These are phyloP conservation scores for Vaccinium macrocarpon DNA, from an alignment of 148 eudicot genomes.

Conservation along the genomic window DNA sequence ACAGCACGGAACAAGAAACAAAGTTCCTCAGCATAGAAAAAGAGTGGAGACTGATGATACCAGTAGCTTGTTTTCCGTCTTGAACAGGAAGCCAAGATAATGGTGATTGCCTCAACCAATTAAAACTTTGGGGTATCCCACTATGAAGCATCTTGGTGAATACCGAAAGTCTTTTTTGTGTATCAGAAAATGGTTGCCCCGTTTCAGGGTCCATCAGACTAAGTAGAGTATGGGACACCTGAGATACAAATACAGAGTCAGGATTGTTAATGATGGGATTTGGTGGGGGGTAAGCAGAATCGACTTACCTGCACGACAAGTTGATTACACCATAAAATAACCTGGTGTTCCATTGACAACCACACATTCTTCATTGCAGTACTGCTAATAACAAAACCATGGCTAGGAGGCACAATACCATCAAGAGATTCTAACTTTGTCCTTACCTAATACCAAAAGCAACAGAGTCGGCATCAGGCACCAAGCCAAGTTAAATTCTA, in stretches of 20 bases:
- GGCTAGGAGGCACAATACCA: slow-evolving; percentile 86
- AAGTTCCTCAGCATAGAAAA: not conserved
- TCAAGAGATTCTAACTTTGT: slow-evolving; percentile 83
- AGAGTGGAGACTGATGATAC: slow-evolving; percentile 34
- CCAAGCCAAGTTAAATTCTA: not conserved
- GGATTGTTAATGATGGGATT: slow-evolving; percentile 3
- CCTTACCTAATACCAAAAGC: slow-evolving; percentile 56
- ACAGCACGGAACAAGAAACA: not conserved
- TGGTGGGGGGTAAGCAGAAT: slow-evolving; percentile 7
- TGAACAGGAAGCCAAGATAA: slow-evolving; percentile 24
- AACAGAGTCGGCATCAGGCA: slow-evolving; percentile 8
- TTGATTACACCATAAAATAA: slow-evolving; percentile 96
- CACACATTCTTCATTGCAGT: slow-evolving; percentile 87
- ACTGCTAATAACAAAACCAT: slow-evolving; percentile 85
- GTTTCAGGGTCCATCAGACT: slow-evolving; percentile 71
- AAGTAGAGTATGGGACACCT: slow-evolving; percentile 95
- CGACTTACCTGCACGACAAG: slow-evolving; percentile 76
- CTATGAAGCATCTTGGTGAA: slow-evolving; percentile 82
- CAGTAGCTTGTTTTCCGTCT: slow-evolving; percentile 39
- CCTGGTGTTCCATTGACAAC: slow-evolving; percentile 98
- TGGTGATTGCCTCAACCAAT: slow-evolving; percentile 40
- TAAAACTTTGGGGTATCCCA: slow-evolving; percentile 64
- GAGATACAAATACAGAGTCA: slow-evolving; percentile 27
- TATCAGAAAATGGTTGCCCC: slow-evolving; percentile 57
- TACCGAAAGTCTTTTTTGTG: slow-evolving; percentile 63